These are phyloP conservation scores for Yamadazyma buinensis DNA, from an alignment of 1,139 yeast genomes.

Conservation along the genomic window DNA sequence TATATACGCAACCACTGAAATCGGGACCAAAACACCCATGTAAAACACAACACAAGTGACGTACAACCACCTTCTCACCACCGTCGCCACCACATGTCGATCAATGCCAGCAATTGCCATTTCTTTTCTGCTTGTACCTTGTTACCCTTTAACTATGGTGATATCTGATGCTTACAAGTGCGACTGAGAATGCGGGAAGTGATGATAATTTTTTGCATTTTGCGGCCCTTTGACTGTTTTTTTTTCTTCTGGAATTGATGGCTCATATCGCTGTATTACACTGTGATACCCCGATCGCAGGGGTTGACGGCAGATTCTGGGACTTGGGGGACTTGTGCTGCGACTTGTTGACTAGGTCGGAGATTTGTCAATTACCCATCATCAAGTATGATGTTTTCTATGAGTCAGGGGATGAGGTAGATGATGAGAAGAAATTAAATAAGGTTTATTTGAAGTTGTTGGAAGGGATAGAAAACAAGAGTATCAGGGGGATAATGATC, in stretches of 20 bases:
- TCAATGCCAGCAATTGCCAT: too few species aligned
- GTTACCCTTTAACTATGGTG: too few species aligned
- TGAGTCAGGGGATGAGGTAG: conserved; percentile 15
- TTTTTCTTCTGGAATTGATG: too few species aligned
- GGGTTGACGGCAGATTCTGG: conserved; percentile 32
- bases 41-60: conserved; percentile 14
- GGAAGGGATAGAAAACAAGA: conserved; percentile 26
- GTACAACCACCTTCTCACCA: conserved; percentile 19
- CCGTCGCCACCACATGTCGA: conserved; percentile 3
- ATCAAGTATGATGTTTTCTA: conserved; percentile 45
- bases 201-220: too few species aligned
- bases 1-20: conserved; percentile 23
- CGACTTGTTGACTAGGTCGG: conserved; percentile 21
- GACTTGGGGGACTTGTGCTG: conserved; percentile 52
- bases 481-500: conserved; percentile 45
- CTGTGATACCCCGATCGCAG: conserved; percentile 40
- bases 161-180: too few species aligned
- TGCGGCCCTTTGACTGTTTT: too few species aligned
- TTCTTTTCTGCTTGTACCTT: too few species aligned
- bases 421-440: conserved; percentile 11
- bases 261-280: conserved; percentile 43
- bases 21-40: conserved; percentile 20
- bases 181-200: too few species aligned
- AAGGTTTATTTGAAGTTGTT: conserved; percentile 17
- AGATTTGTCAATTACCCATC: conserved; percentile 12